Percentiles rank a stretch among this genome's conserved stretches.
Evolutionary conservation across 2,329 filamentous ascomycete genomes (phyloP).

Genomic region (Thelonectria olida): DNA sequence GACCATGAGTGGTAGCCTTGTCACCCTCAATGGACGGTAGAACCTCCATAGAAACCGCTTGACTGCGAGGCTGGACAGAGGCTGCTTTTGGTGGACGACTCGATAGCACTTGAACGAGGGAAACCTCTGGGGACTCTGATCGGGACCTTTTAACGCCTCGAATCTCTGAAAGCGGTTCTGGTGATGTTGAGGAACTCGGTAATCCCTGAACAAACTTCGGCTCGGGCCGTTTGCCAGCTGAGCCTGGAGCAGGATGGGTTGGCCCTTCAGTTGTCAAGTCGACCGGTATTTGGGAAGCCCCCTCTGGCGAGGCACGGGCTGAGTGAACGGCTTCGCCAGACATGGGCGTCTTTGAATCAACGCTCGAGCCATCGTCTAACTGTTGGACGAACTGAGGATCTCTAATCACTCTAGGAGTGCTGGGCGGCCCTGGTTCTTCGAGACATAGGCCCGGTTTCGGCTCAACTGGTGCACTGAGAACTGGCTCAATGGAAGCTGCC

Average conservation of each 20-base stretch:
- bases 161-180: not conserved
- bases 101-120: not conserved
- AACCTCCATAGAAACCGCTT: not conserved
- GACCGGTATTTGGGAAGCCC: slow-evolving; percentile 16
- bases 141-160: slow-evolving; percentile 22
- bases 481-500: slow-evolving; percentile 6
- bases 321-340: slow-evolving; percentile 33
- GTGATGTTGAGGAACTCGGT: slow-evolving; percentile 29
- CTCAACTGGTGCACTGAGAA: slow-evolving; percentile 1
- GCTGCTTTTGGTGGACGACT: not conserved
- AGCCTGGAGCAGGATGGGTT: not conserved
- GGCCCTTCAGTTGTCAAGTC: slow-evolving; percentile 21
- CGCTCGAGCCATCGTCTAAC: slow-evolving; percentile 31
- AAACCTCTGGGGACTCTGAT: slow-evolving; percentile 18
- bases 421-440: slow-evolving; percentile 13
- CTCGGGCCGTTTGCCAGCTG: not conserved
- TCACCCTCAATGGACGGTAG: slow-evolving; percentile 34
- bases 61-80: not conserved
- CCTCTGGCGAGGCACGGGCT: slow-evolving; percentile 34
- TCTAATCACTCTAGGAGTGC: slow-evolving; percentile 19
- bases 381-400: slow-evolving; percentile 26
- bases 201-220: slow-evolving; percentile 29
- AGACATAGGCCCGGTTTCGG: slow-evolving; percentile 5
- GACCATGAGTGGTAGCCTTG: slow-evolving; percentile 10
- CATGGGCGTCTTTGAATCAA: slow-evolving; percentile 29